phyloP scores from a whole-genome alignment of 169 alveolate species.

The Pseudocohnilembus persalinus region DNA sequence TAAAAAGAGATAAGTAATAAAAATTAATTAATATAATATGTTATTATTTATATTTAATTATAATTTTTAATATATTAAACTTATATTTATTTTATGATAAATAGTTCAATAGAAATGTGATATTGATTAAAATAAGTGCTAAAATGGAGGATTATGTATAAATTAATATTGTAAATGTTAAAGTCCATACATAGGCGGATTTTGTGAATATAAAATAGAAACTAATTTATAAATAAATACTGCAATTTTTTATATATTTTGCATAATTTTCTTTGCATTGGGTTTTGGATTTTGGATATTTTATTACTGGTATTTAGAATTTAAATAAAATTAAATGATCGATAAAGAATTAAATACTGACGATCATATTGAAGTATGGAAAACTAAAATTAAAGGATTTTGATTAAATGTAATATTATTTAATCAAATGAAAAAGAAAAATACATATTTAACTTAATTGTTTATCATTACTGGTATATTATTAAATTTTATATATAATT shows the following conservation, averaged over 20 bases:
- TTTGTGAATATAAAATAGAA: constrained; percentile 9
- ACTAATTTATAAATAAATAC: neutral
- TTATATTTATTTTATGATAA: too few relatives aligned
- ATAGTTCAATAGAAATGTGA: neutral
- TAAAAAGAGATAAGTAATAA: too few relatives aligned
- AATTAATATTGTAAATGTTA: neutral
- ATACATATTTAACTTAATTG: too few relatives aligned
- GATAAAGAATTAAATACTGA: neutral
- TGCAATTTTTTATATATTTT: neutral
- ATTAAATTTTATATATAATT: too few relatives aligned
- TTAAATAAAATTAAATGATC: neutral
- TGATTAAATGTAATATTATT: too few relatives aligned
- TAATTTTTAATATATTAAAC: too few relatives aligned
- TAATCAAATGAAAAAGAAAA: too few relatives aligned
- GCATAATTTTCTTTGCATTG: neutral
- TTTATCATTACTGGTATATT: too few relatives aligned
- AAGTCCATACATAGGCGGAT: constrained; percentile 10
- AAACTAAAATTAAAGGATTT: neutral
- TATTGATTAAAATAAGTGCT: neutral
- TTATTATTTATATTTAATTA: too few relatives aligned
- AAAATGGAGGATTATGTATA: constrained; percentile 5
- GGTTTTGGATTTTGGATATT: neutral
- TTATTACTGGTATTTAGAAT: neutral
- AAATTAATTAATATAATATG: too few relatives aligned
- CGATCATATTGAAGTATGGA: neutral